Percentiles rank a stretch among this genome's conserved stretches.
Evolutionary conservation across 495 filamentous ascomycete species (phyloP).

Genomic region (Rostrohypoxylon terebratum): DNA sequence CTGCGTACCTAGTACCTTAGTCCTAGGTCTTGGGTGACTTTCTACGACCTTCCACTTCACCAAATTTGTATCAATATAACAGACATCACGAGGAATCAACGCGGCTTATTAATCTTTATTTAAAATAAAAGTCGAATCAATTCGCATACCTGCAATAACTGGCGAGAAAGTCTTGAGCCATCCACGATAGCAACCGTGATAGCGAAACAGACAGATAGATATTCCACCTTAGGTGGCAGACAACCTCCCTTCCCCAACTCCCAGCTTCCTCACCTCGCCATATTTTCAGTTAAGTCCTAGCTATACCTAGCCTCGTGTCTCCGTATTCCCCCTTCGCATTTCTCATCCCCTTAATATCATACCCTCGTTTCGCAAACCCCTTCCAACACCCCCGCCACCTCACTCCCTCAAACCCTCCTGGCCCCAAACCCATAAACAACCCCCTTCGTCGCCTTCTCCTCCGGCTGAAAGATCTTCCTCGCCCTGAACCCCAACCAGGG

Average conservation of each 20-base stretch:
- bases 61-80: neutral
- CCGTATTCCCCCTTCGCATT: neutral
- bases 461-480: neutral
- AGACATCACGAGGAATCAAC: neutral
- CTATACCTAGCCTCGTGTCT: neutral
- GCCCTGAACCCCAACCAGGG: conserved; percentile 62
- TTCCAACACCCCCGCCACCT: neutral
- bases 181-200: neutral
- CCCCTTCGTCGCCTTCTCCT: neutral
- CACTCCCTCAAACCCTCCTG: neutral
- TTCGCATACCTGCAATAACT: neutral
- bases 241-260: neutral
- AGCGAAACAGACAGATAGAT: neutral
- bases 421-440: conserved; percentile 4
- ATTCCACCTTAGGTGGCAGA: neutral
- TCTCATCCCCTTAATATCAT: neutral
- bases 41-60: neutral
- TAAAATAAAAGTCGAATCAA: neutral
- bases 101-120: neutral
- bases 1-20: too few relatives aligned
- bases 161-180: neutral
- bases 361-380: neutral
- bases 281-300: neutral
- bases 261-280: neutral
- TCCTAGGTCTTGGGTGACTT: neutral